Conservation (phyloP, 495 filamentous ascomycete species). For the Clohesyomyces aquaticus region DNA sequence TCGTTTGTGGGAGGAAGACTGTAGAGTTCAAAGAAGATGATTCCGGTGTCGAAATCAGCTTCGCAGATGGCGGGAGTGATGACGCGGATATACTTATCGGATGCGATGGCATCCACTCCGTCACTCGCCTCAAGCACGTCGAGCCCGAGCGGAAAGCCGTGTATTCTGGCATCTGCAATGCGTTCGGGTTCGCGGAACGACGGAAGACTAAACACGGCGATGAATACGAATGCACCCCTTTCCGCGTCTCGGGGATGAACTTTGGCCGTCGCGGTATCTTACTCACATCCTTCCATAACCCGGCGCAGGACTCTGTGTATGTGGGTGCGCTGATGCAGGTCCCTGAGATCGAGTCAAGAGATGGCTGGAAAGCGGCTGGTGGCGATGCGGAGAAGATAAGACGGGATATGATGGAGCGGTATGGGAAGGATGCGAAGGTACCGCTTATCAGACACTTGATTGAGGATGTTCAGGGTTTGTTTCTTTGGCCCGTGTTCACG, state of each 20-base stretch:
- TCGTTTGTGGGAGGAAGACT: conserved; percentile 46
- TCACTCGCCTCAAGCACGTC: conserved; percentile 57
- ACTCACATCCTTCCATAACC: conserved; percentile 57
- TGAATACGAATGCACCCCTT: conserved; percentile 48
- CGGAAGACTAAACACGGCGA: conserved; percentile 39
- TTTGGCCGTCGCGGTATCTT: conserved; percentile 59
- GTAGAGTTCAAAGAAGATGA: conserved; percentile 51
- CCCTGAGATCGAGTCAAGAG: conserved; percentile 51
- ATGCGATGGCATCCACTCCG: conserved; percentile 68
- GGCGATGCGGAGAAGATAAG: conserved; percentile 50
- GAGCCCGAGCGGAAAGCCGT: conserved; percentile 54
- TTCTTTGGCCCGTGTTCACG: conserved; percentile 64
- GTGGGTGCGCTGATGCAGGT: conserved; percentile 61
- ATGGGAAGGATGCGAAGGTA: conserved; percentile 50
- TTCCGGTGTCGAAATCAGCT: conserved; percentile 53
- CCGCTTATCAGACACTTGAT: conserved; percentile 57
- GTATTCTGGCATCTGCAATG: conserved; percentile 59
- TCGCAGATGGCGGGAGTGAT: conserved; percentile 55
- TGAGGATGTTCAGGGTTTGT: conserved; percentile 55
- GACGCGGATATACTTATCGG: conserved; percentile 61
- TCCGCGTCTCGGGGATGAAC: conserved; percentile 55
- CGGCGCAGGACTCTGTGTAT: conserved; percentile 53
- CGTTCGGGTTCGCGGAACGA: conserved; percentile 54
- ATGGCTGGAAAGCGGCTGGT: conserved; percentile 55
- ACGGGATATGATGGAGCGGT: conserved; percentile 53